Conservation (phyloP, 768 basidiomycete species). For the Kwoniella botswanensis region DNA sequence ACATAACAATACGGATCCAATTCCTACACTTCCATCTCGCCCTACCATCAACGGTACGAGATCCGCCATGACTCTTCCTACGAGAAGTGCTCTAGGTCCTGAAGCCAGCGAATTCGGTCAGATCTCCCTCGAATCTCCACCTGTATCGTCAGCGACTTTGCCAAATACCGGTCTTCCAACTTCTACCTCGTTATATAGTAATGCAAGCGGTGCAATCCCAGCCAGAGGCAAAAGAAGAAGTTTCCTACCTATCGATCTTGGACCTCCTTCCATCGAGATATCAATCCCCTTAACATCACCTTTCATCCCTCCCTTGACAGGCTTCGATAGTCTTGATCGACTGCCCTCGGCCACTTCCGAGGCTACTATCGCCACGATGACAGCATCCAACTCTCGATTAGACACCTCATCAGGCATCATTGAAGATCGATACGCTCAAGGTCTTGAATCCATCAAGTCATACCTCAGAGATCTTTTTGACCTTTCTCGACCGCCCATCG, state of each 20-base stretch:
- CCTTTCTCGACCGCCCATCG: constrained; percentile 73
- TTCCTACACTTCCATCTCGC: constrained; percentile 27
- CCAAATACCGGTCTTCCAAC: constrained; percentile 28
- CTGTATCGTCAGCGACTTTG: constrained; percentile 9
- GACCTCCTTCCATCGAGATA: constrained; percentile 67
- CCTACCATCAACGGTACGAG: constrained; percentile 29
- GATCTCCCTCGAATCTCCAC: not conserved
- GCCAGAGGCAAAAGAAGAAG: constrained; percentile 76
- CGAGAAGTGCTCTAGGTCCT: constrained; percentile 8
- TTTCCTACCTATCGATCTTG: constrained; percentile 79
- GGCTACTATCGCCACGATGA: constrained; percentile 29
- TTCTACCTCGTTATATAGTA: constrained; percentile 15
- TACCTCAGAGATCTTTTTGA: constrained; percentile 97
- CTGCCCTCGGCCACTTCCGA: constrained; percentile 21
- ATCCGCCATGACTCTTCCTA: constrained; percentile 49
- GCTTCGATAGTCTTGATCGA: constrained; percentile 18
- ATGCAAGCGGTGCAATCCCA: constrained; percentile 19
- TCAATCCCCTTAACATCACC: constrained; percentile 69
- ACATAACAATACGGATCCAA: constrained; percentile 39
- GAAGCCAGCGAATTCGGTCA: constrained; percentile 46
- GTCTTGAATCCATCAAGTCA: constrained; percentile 89
- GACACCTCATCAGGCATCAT: constrained; percentile 10
- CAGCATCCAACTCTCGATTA: constrained; percentile 13
- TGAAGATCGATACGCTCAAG: constrained; percentile 57
- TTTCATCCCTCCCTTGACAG: constrained; percentile 62